These are phyloP conservation scores for Candida easanensis DNA, from an alignment of 805 yeast genomes.

Conservation along the genomic window DNA sequence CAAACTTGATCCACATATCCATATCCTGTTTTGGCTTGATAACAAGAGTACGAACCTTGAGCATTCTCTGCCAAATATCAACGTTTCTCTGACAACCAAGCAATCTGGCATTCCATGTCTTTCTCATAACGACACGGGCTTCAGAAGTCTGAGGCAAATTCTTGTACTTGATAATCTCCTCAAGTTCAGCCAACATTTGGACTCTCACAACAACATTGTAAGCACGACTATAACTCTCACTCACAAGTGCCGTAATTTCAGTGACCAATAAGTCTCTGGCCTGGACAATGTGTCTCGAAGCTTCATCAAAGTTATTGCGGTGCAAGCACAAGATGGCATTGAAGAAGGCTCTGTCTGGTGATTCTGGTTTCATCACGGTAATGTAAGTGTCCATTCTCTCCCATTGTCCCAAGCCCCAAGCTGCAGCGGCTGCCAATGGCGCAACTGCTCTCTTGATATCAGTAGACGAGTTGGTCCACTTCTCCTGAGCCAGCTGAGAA, in stretches of 20 bases:
- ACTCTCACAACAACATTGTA: constrained; percentile 95
- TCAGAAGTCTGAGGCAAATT: constrained; percentile 80
- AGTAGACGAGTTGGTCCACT: constrained; percentile 74
- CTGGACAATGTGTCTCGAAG: constrained; percentile 68
- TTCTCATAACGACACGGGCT: constrained; percentile 71
- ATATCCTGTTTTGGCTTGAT: constrained; percentile 93
- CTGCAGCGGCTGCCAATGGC: constrained; percentile 97
- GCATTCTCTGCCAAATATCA: constrained; percentile 97
- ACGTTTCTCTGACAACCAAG: constrained; percentile 95
- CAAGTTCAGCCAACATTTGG: constrained; percentile 95
- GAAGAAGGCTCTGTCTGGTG: constrained; percentile 94
- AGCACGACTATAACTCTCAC: constrained; percentile 95
- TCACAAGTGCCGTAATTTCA: constrained; percentile 89
- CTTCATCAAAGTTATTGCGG: constrained; percentile 79
- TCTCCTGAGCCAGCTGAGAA: constrained; percentile 77
- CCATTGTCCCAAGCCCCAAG: constrained; percentile 98
- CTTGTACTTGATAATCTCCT: constrained; percentile 90
- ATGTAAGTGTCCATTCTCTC: constrained; percentile 92
- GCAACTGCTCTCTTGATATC: constrained; percentile 84
- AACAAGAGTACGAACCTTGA: constrained; percentile 89
- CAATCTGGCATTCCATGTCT: constrained; percentile 91
- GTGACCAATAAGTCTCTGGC: constrained; percentile 91
- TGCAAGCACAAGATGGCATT: constrained; percentile 86
- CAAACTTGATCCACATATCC: constrained; percentile 98
- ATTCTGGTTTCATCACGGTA: constrained; percentile 82